Conservation (phyloP, 208 protist species). For the Entamoeba invadens region DNA sequence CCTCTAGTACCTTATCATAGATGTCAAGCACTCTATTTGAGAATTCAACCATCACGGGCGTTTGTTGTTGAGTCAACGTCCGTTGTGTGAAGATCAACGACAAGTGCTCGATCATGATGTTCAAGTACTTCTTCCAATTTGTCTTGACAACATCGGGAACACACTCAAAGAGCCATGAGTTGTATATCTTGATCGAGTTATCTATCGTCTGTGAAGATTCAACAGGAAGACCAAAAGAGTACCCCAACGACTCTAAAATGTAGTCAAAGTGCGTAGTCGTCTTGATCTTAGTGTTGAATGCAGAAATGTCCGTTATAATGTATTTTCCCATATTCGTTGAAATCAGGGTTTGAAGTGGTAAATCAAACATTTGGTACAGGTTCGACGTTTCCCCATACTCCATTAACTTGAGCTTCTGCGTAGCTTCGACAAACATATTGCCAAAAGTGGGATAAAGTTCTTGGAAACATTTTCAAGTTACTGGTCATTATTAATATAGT, state of each 20-base stretch:
- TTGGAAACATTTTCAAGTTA: no score
- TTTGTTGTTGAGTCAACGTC: not conserved
- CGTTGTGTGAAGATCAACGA: not conserved
- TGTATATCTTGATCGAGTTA: not conserved
- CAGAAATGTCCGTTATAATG: not conserved
- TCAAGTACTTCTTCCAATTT: not conserved
- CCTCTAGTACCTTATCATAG: not conserved
- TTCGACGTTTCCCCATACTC: not conserved
- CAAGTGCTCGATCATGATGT: not conserved
- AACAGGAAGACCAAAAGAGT: not conserved
- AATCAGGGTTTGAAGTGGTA: not conserved
- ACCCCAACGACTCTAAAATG: not conserved
- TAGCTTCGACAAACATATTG: not conserved
- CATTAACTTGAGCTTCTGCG: not conserved
- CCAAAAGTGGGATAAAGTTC: no score
- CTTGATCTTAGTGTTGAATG: not conserved
- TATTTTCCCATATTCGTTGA: not conserved
- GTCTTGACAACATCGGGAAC: not conserved
- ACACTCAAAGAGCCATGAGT: not conserved
- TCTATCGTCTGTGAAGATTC: not conserved
- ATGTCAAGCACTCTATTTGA: not conserved
- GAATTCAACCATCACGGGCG: not conserved
- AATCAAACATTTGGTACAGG: not conserved
- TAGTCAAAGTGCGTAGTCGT: not conserved
- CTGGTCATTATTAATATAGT: no score